These are phyloP conservation scores for Vaccinium corymbosum DNA, from an alignment of 148 eudicot genomes.

Conservation along the genomic window DNA sequence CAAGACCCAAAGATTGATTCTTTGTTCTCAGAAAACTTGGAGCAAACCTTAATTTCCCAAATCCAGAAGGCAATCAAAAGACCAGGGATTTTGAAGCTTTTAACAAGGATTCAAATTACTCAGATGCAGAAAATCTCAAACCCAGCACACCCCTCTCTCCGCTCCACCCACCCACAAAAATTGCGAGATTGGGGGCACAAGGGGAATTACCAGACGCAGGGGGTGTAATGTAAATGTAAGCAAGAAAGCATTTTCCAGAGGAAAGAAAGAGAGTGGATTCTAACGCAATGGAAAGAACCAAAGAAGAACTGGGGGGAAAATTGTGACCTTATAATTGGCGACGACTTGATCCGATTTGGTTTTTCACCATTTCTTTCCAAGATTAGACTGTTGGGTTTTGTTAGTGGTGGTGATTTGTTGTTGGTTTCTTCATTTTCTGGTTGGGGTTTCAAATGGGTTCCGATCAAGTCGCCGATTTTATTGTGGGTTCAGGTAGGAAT, in stretches of 20 bases:
- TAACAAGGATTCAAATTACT: constrained; percentile 5
- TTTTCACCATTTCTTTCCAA: constrained; percentile 26
- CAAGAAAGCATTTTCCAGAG: background rate
- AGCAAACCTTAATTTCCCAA: constrained; percentile 14
- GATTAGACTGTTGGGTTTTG: constrained; percentile 15
- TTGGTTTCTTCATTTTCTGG: background rate
- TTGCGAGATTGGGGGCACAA: constrained; percentile 13
- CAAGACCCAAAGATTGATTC: background rate
- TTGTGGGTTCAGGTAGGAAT: constrained; percentile 13
- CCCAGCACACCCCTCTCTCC: constrained; percentile 7
- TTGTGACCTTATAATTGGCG: constrained; percentile 34
- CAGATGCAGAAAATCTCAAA: background rate
- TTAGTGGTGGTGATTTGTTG: background rate
- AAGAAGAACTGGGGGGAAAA: constrained; percentile 29
- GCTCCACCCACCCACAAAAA: constrained; percentile 18
- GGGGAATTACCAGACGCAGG: background rate
- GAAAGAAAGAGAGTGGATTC: constrained; percentile 35
- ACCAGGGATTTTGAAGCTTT: background rate
- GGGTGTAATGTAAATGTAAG: background rate
- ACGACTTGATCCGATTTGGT: background rate
- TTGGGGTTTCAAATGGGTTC: background rate
- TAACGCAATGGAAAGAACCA: constrained; percentile 70
- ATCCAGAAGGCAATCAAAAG: background rate
- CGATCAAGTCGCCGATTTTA: constrained; percentile 32
- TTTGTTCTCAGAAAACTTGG: constrained; percentile 9